Conservation (phyloP, 768 basidiomycete species). For the Agaricus subrufescens region DNA sequence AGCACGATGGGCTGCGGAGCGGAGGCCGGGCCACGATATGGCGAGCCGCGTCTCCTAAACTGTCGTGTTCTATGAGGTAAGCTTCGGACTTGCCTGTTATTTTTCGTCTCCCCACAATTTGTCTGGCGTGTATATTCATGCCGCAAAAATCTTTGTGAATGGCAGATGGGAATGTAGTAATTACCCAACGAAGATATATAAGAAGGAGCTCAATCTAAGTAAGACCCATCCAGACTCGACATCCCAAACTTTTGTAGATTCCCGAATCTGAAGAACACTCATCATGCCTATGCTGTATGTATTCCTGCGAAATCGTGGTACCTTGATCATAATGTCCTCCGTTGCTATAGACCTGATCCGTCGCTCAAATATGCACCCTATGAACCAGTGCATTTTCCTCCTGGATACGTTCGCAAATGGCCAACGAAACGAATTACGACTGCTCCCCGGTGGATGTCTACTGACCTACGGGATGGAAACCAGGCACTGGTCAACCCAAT, state of each 20-base stretch:
- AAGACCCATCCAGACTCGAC: neutral
- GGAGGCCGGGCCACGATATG: neutral
- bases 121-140: neutral
- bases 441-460: conserved; percentile 93
- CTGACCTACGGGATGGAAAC: conserved; percentile 97
- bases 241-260: neutral
- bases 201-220: neutral
- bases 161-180: neutral
- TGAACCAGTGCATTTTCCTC: conserved; percentile 55
- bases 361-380: conserved; percentile 88
- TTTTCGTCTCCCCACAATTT: neutral
- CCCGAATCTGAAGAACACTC: conserved; percentile 3
- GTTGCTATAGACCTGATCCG: conserved; percentile 60
- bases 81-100: conserved; percentile 5
- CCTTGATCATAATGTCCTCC: neutral
- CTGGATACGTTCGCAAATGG: conserved; percentile 63
- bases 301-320: neutral
- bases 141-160: neutral
- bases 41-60: conserved; percentile 4
- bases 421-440: conserved; percentile 76
- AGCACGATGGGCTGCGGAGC: neutral
- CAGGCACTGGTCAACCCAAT: conserved; percentile 96
- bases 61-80: neutral
- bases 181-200: neutral
- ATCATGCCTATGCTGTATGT: conserved; percentile 70